Evolutionary conservation across 1,284 basidiomycete species (phyloP), one percentile per base, ranked within the genome.

Genomic region (Cutaneotrichosporon spelunceum): DNA sequence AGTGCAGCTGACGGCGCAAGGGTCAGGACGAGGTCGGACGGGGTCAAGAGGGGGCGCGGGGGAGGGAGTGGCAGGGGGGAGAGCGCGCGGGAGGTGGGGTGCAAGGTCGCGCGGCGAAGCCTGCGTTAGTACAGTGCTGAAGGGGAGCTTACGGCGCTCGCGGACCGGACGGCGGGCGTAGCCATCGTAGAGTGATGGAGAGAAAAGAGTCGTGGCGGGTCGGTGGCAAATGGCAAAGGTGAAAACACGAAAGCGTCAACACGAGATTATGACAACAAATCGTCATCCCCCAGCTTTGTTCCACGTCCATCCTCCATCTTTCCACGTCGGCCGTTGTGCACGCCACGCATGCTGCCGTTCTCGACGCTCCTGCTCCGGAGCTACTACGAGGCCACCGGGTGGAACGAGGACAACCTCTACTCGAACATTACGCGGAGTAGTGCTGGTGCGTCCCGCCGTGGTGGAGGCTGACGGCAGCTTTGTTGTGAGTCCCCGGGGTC

Each of bases 321-420:
- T 48, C 23, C 21, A 52, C 50, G 29, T 13, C 45, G n/a, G n/a
- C n/a, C n/a, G n/a, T n/a, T n/a, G n/a, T n/a, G n/a, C n/a, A n/a
- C n/a, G 24, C 10, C 44, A 23, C 10, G 21, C 45, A 47, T 47
- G 45, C 45, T 47, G 23, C 23, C 45, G 13, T 47, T 47, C 45
- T 24, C 45, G 13, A 26, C 24, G 23, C 45, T 47, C 45, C 88
- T 97, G 56, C 83, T 97, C 49, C 87, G 89, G 66, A 88, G 84
- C 75, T 97, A 96, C 80, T 93, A 93, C 81, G 84, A 86, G 66
- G 87, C 87, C 14, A 96, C 92, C 47, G 90, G 90, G 65, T 98
- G 94, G 94, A 94, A 94, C 73, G 91, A 95, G 76, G 93, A 97
- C 79, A 94, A 94, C 73, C 84, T 94, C 8, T 97, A 93, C 73